Conservation (phyloP, 2,329 filamentous ascomycete genomes). For the Aspergillus quadrilineatus region DNA sequence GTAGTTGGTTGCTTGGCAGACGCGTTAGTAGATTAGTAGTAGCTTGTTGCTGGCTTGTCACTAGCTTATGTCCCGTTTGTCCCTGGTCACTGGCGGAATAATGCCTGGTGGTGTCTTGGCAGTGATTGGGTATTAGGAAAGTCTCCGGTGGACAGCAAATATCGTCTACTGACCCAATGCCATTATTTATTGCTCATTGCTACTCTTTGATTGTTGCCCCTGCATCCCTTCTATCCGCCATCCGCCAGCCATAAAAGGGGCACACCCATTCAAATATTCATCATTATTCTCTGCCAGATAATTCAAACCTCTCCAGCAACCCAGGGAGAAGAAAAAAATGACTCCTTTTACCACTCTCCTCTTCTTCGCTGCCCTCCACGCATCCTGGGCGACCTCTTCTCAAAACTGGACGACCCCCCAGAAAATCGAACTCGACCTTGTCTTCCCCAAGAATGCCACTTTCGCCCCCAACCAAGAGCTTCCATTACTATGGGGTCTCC, state of each 20-base stretch:
- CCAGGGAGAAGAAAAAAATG: not conserved
- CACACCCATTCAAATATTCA: not conserved
- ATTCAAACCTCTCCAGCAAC: not conserved
- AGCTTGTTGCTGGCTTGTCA: not conserved
- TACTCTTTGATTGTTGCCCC: not conserved
- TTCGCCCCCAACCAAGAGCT: not conserved
- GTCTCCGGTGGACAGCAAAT: not conserved
- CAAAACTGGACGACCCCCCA: conserved; percentile 1
- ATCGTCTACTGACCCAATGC: not conserved
- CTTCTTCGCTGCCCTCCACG: not conserved
- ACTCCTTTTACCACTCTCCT: not conserved
- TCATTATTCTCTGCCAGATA: not conserved
- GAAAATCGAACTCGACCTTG: conserved; percentile 7
- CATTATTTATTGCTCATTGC: not conserved
- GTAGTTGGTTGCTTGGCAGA: not conserved
- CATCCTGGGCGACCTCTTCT: not conserved
- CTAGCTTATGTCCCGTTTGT: not conserved
- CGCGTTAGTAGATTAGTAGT: not conserved
- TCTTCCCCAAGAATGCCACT: conserved; percentile 4
- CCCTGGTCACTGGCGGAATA: not conserved
- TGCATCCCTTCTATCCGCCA: not conserved
- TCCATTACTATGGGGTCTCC: conserved; percentile 1
- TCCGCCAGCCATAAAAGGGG: not conserved
- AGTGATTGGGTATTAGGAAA: not conserved
- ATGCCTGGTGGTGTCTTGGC: not conserved